Evolutionary conservation across 2,329 filamentous ascomycete species (phyloP).

Genomic region (Pseudodiploospora longispora): DNA sequence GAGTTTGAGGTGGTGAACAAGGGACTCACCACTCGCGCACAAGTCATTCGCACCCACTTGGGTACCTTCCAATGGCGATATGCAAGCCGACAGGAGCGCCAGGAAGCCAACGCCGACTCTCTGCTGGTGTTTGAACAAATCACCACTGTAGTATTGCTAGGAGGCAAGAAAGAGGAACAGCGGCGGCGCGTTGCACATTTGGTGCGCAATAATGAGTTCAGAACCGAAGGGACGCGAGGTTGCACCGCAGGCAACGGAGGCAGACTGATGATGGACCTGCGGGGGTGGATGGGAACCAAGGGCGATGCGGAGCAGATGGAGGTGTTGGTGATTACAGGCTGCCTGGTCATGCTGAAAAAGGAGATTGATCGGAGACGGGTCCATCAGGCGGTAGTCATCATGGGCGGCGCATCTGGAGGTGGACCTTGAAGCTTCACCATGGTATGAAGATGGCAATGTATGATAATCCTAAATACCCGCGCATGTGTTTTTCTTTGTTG

Average conservation of each 20-base stretch:
- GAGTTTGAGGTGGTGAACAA: slow-evolving; percentile 21
- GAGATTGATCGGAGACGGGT: slow-evolving; percentile 51
- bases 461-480: too few relatives aligned
- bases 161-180: slow-evolving; percentile 21
- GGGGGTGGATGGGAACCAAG: slow-evolving; percentile 25
- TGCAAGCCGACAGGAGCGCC: slow-evolving; percentile 36
- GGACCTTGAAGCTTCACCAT: slow-evolving; percentile 1
- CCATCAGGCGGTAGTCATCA: slow-evolving; percentile 41
- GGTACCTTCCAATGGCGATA: slow-evolving; percentile 52
- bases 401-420: slow-evolving; percentile 16
- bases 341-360: slow-evolving; percentile 55
- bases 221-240: slow-evolving; percentile 30
- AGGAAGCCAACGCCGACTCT: slow-evolving; percentile 29
- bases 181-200: slow-evolving; percentile 32
- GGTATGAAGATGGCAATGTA: background rate
- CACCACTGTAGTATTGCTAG: slow-evolving; percentile 21
- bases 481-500: too few relatives aligned
- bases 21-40: slow-evolving; percentile 38
- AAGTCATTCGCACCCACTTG: slow-evolving; percentile 36
- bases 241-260: slow-evolving; percentile 43
- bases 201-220: slow-evolving; percentile 30
- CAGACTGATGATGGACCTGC: slow-evolving; percentile 35
- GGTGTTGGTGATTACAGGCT: slow-evolving; percentile 47
- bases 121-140: slow-evolving; percentile 44
- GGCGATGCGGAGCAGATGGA: slow-evolving; percentile 32